Base-by-base conservation (phyloP, 352 stramenopile genomes). In the Phytophthora quininea region DNA sequence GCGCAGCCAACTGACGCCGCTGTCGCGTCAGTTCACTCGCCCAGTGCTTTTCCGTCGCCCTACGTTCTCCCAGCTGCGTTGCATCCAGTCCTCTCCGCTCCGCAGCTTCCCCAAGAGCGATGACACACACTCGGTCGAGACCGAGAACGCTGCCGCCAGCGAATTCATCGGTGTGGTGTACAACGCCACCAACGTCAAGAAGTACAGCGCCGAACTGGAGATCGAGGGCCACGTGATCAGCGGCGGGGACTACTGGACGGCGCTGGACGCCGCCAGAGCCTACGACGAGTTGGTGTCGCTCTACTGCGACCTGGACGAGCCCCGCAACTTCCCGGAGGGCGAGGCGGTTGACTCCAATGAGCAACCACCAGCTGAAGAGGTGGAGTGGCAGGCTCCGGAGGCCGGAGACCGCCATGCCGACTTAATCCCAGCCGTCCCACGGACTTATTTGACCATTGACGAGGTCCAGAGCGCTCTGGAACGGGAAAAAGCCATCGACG, bases 261-360 rank as follows among this genome's bases (percentile, higher is more conserved):
- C 87, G 54, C 68, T 92, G 37, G 87, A 95, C 40, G 87, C 87
- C 11, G 87, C 85, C 52, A 91, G 91, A 63, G 81, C 75, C 12
- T 95, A 95, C 70, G 87, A 95, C 55, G 86, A 95, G 62, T 72
- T 95, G 12, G 86, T 95, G 59, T 70, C 80, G 45, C 73, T 95
- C 7, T 95, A 93, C 58, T 92, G 85, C 60, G 87, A 92, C 53
- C 58, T 88, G 51, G 82, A 90, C 31, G 86, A 76, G 51, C 82
- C 85, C n/a, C 77, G 86, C 43, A 93, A 95, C 65, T 95, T 95
- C 51, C 72, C 73, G 0, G 55, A 73, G 14, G 61, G 65, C 14
- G 50, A 77, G 30, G 9, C 46, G 24, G 19, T 24, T 24, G 53
- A 62, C 24, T n/a, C 31, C 19, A 31, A 24, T 24, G 19, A 12